Percentiles rank a stretch among this genome's conserved stretches.
Evolutionary conservation across 805 yeast species (phyloP).

Genomic region (Myxozyma monticola): DNA sequence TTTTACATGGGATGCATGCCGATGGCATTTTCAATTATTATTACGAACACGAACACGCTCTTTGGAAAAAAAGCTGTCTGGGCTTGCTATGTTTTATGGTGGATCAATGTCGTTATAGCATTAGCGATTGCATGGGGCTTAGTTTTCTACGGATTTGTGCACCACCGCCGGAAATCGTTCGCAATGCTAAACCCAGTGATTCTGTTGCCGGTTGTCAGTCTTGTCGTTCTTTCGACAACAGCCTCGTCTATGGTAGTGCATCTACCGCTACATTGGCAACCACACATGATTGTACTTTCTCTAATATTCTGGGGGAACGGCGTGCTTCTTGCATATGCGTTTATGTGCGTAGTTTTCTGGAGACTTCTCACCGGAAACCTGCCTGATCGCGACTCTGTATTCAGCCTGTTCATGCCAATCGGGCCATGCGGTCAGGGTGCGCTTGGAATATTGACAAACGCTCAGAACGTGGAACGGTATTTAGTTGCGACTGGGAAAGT

Average conservation of each 20-base stretch:
- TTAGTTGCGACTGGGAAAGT: neutral
- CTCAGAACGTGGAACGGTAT: constrained; percentile 2
- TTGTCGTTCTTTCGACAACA: constrained; percentile 4
- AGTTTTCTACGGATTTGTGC: constrained; percentile 1
- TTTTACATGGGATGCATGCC: neutral
- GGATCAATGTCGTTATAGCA: constrained; percentile 1
- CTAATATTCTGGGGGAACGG: constrained; percentile 1
- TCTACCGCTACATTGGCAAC: constrained; percentile 9
- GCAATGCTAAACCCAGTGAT: constrained; percentile 1
- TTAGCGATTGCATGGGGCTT: constrained; percentile 1
- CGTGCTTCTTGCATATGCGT: constrained; percentile 1
- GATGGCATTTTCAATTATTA: constrained; percentile 3
- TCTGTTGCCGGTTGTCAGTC: constrained; percentile 3
- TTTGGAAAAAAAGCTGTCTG: constrained; percentile 1
- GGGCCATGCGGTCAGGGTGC: constrained; percentile 12
- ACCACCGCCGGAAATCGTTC: neutral
- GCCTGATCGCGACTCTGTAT: neutral
- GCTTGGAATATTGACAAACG: constrained; percentile 1
- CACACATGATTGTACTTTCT: constrained; percentile 8
- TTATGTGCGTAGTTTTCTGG: constrained; percentile 4
- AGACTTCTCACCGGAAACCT: constrained; percentile 1
- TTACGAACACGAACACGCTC: neutral
- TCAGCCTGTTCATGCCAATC: constrained; percentile 5
- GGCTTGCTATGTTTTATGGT: constrained; percentile 7
- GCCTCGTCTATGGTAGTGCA: constrained; percentile 2